Percentiles rank a stretch among this genome's conserved stretches.
Conservation (phyloP, 345 rosid genomes). For the Murraya koenigii region DNA sequence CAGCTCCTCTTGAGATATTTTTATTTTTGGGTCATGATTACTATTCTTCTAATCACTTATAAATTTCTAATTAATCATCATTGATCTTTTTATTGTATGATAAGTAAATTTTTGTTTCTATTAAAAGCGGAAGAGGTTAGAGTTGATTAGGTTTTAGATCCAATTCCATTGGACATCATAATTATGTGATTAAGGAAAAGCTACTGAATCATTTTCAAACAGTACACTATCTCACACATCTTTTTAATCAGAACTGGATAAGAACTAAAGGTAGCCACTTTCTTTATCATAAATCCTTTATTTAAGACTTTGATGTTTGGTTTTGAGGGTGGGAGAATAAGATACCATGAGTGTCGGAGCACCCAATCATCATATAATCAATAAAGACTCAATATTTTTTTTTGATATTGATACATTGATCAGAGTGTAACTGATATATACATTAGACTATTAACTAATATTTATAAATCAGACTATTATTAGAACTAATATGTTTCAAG, state of each 20-base stretch:
- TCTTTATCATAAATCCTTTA: constrained; percentile 6
- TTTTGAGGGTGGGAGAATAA: constrained; percentile 1
- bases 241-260: constrained; percentile 11
- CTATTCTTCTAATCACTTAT: background rate
- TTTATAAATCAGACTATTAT: no score
- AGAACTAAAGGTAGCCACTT: constrained; percentile 18
- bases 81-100: background rate
- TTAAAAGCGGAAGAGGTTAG: constrained; percentile 7
- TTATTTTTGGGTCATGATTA: background rate
- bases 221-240: constrained; percentile 31
- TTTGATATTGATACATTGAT: no score
- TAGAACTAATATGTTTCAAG: no score
- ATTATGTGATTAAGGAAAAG: constrained; percentile 15
- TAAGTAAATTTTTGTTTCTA: background rate
- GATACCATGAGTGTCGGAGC: constrained; percentile 24
- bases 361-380: constrained; percentile 14
- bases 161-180: constrained; percentile 7
- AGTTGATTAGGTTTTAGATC: constrained; percentile 14
- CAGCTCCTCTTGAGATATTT: background rate
- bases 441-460: no score
- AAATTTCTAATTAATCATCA: background rate
- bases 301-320: constrained; percentile 13
- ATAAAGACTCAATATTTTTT: no score
- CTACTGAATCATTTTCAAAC: constrained; percentile 30
- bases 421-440: no score